These are phyloP conservation scores for Talaromyces sp. DNA, from an alignment of 2,329 filamentous ascomycete species.

Conservation along the genomic window DNA sequence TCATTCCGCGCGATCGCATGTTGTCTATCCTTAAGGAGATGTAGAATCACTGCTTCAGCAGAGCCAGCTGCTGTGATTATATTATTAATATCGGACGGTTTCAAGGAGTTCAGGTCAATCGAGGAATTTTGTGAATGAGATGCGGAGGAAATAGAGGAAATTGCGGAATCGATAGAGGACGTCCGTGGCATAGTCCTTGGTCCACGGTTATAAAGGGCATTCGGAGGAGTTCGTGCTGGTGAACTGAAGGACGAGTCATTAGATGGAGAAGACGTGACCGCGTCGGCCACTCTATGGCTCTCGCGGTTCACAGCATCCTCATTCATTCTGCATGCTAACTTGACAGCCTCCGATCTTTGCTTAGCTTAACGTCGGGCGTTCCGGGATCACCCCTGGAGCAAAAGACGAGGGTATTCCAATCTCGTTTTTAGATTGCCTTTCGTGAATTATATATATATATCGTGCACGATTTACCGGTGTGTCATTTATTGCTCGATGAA, in stretches of 20 bases:
- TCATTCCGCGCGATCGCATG: slow-evolving; percentile 82
- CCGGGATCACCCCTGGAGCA: neutral
- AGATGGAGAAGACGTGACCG: slow-evolving; percentile 27
- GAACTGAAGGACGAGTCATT: slow-evolving; percentile 21
- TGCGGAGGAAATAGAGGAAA: slow-evolving; percentile 65
- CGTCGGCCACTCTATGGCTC: slow-evolving; percentile 25
- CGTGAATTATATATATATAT: neutral
- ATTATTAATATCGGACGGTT: slow-evolving; percentile 67
- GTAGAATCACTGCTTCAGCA: slow-evolving; percentile 80
- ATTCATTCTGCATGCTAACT: slow-evolving; percentile 24
- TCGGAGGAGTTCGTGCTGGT: slow-evolving; percentile 26
- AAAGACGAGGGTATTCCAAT: neutral
- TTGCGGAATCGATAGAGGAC: slow-evolving; percentile 88
- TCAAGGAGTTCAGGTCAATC: slow-evolving; percentile 52
- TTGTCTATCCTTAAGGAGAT: slow-evolving; percentile 86
- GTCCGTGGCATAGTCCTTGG: slow-evolving; percentile 57
- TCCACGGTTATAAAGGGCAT: slow-evolving; percentile 26
- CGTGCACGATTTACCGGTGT: neutral
- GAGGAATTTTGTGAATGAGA: slow-evolving; percentile 56
- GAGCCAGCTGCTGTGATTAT: slow-evolving; percentile 82
- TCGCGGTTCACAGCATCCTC: slow-evolving; percentile 21
- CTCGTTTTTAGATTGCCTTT: neutral
- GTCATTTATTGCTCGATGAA: neutral
- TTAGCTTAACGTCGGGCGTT: neutral
- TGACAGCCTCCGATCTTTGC: neutral